These are phyloP conservation scores for Helminthosporium solani DNA, from an alignment of 2,329 filamentous ascomycete species.

Conservation along the genomic window DNA sequence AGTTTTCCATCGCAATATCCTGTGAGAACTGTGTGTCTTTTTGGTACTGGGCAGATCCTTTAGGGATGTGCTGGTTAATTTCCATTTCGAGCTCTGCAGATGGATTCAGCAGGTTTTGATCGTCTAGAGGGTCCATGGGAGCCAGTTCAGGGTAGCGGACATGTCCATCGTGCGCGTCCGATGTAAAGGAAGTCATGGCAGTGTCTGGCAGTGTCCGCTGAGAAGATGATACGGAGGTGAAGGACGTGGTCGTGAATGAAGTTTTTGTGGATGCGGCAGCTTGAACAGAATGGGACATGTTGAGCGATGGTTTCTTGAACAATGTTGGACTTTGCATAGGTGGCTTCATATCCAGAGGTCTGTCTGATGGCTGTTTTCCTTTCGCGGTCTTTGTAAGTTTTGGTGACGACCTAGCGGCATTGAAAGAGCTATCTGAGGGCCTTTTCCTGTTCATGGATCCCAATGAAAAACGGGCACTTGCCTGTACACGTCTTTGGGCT, in stretches of 20 bases:
- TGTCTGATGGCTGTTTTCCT: constrained; percentile 23
- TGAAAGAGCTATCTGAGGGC: constrained; percentile 16
- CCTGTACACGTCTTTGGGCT: constrained; percentile 21
- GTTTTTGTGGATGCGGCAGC: constrained; percentile 3
- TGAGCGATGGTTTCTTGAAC: constrained; percentile 27
- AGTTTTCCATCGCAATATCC: constrained; percentile 17
- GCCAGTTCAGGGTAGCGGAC: constrained; percentile 9
- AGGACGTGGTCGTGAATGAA: constrained; percentile 26
- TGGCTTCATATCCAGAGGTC: neutral
- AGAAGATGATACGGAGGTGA: constrained; percentile 24
- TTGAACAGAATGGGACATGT: constrained; percentile 24
- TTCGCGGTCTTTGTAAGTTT: constrained; percentile 31
- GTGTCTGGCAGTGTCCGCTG: constrained; percentile 21
- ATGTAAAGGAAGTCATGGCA: constrained; percentile 24
- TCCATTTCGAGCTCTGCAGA: constrained; percentile 9
- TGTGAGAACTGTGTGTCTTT: constrained; percentile 12
- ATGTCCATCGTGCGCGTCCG: constrained; percentile 14
- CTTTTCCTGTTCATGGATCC: constrained; percentile 21
- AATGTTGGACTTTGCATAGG: constrained; percentile 1
- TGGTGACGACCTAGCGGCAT: constrained; percentile 19
- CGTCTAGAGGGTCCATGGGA: constrained; percentile 18
- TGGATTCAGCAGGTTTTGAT: constrained; percentile 13
- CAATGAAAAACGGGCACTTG: constrained; percentile 26
- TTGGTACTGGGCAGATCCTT: too few relatives aligned
- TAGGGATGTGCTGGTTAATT: constrained; percentile 1